A percentile compares a stretch with the other conserved stretches of the same genome.
These are phyloP conservation scores for Tylopilus sp. DNA, from an alignment of 768 basidiomycete genomes.

Conservation along the genomic window DNA sequence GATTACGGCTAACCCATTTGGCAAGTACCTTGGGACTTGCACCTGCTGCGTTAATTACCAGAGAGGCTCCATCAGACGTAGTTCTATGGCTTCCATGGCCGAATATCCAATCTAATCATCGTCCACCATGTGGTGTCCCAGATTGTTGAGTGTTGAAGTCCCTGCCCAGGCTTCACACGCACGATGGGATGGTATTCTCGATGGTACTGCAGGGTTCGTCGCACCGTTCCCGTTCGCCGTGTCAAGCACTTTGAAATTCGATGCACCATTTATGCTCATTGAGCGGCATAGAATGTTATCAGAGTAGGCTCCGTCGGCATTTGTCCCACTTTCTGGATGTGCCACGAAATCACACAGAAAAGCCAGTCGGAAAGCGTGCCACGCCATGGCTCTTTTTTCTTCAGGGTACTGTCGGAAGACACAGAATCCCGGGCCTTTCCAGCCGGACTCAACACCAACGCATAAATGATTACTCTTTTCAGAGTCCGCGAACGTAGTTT, in stretches of 20 bases:
- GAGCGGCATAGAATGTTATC: background rate
- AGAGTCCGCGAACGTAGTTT: conserved; percentile 7
- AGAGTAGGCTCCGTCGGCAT: background rate
- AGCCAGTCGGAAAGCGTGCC: background rate
- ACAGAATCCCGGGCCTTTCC: no score
- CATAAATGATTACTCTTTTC: background rate
- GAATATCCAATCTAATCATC: background rate
- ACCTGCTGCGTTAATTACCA: background rate
- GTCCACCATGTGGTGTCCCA: conserved; percentile 1
- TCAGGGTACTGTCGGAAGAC: no score
- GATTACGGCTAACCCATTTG: background rate
- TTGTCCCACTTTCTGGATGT: background rate
- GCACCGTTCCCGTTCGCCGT: background rate
- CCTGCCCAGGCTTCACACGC: conserved; percentile 2
- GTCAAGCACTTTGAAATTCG: background rate
- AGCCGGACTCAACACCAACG: background rate
- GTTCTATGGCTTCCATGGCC: conserved; percentile 2
- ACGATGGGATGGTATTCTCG: background rate
- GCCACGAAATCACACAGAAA: background rate
- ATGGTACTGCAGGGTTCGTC: background rate
- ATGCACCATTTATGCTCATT: background rate
- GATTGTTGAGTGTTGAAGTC: background rate
- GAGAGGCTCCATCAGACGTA: conserved; percentile 1
- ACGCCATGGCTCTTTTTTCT: background rate
- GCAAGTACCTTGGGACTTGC: background rate